Evolutionary conservation across 805 yeast genomes (phyloP).

Genomic region (Cyberlindnera subsufficiens): DNA sequence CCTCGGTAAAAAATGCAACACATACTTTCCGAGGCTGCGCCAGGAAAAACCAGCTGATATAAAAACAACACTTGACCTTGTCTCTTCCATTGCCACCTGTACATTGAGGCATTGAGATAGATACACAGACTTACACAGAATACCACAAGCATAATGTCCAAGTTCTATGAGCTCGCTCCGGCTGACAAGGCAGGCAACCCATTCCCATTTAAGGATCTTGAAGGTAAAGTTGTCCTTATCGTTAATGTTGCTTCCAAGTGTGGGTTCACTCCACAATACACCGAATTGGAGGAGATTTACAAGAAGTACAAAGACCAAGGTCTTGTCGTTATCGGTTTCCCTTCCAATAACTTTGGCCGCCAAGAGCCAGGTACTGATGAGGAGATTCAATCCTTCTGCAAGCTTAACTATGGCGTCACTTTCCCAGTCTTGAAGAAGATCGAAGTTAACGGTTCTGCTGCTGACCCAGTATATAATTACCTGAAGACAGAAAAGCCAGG

Average conservation of each 20-base stretch:
- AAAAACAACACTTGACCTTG: no score
- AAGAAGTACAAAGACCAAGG: constrained; percentile 63
- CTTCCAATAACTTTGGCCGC: constrained; percentile 84
- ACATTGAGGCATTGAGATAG: not conserved
- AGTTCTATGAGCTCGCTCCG: constrained; percentile 66
- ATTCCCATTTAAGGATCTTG: constrained; percentile 52
- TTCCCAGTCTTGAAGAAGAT: constrained; percentile 86
- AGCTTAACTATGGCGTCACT: constrained; percentile 79
- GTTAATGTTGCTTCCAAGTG: constrained; percentile 90
- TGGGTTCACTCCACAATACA: constrained; percentile 76
- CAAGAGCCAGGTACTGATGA: constrained; percentile 69
- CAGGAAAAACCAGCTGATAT: no score
- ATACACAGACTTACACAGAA: no score
- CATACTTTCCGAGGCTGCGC: no score
- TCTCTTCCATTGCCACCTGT: no score
- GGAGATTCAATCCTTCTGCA: constrained; percentile 73
- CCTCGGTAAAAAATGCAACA: no score
- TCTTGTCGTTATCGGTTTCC: constrained; percentile 72
- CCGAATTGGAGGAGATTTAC: constrained; percentile 65
- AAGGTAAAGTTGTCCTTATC: constrained; percentile 76
- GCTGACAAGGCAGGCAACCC: constrained; percentile 52
- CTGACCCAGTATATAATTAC: constrained; percentile 76
- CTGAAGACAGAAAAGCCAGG: constrained; percentile 63
- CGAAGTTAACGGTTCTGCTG: constrained; percentile 80
- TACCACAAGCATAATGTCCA: constrained; percentile 32